Conservation (phyloP, 441 rosid genomes). For the Syzygium syzygioides region DNA sequence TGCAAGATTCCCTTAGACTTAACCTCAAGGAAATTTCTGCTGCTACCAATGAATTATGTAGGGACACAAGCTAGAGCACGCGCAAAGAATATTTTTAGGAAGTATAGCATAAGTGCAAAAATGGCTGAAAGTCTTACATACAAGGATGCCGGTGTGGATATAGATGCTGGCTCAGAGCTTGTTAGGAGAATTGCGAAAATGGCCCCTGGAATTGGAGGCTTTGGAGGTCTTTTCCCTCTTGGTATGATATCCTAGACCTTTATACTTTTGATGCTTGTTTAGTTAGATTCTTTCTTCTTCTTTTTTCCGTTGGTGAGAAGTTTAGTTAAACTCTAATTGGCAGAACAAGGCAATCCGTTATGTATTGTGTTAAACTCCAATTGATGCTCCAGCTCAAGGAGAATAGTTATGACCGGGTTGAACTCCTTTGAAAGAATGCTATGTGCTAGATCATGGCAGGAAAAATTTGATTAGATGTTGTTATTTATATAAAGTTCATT, state of each 20-base stretch:
- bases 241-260: conserved; percentile 28
- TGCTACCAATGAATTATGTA: neutral
- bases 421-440: neutral
- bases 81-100: neutral
- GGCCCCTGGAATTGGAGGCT: conserved; percentile 94
- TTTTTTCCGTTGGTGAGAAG: neutral
- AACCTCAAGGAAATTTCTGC: neutral
- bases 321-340: neutral
- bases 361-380: neutral
- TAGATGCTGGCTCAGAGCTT: conserved; percentile 93
- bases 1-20: neutral
- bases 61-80: neutral
- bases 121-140: conserved; percentile 46
- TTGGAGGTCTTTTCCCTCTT: conserved; percentile 82
- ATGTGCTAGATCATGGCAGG: neutral
- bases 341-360: neutral
- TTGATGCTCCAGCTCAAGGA: neutral
- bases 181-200: conserved; percentile 76
- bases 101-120: neutral
- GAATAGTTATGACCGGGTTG: neutral
- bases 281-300: neutral
- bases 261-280: neutral
- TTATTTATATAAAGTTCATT: neutral
- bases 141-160: conserved; percentile 90
- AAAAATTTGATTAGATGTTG: neutral